A percentile compares a stretch with the other conserved stretches of the same genome.
phyloP scores from a whole-genome alignment of 164 flowering plant species.

The Vitis cinerea region DNA sequence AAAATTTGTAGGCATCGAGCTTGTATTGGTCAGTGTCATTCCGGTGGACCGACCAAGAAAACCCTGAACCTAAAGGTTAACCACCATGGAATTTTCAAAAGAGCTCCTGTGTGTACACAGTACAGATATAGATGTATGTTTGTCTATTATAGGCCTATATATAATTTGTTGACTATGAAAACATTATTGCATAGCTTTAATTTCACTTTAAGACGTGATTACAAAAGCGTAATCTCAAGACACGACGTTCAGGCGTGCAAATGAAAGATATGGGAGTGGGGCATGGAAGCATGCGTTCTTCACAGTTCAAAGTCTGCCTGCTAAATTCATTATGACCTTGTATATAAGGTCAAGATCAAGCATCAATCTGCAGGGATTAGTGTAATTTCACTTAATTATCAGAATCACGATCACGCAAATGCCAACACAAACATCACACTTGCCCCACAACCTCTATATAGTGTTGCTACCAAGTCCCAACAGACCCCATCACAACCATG shows the following conservation, averaged over 20 bases:
- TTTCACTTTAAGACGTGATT: constrained; percentile 4
- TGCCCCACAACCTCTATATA: too few relatives aligned
- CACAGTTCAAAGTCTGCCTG: background rate
- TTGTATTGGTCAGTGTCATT: too few relatives aligned
- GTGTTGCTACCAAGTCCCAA: too few relatives aligned
- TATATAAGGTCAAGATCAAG: background rate
- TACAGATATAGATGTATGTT: too few relatives aligned
- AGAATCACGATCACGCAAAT: background rate
- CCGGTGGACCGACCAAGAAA: too few relatives aligned
- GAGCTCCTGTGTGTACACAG: too few relatives aligned
- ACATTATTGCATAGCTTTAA: background rate
- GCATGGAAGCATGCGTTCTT: constrained; percentile 11
- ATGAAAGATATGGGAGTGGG: constrained; percentile 7
- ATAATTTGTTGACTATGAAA: background rate
- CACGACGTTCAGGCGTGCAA: constrained; percentile 15
- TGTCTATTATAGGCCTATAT: too few relatives aligned
- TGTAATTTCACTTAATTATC: too few relatives aligned
- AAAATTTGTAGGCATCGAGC: too few relatives aligned
- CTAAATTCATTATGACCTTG: constrained; percentile 8
- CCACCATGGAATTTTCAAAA: too few relatives aligned
- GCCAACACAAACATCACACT: background rate
- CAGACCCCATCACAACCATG: too few relatives aligned
- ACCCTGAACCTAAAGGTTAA: too few relatives aligned
- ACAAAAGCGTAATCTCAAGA: constrained; percentile 4
- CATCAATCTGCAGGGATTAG: background rate